Conservation (phyloP, 176 grass and related monocot genomes). For the Cenchrus purpureus region DNA sequence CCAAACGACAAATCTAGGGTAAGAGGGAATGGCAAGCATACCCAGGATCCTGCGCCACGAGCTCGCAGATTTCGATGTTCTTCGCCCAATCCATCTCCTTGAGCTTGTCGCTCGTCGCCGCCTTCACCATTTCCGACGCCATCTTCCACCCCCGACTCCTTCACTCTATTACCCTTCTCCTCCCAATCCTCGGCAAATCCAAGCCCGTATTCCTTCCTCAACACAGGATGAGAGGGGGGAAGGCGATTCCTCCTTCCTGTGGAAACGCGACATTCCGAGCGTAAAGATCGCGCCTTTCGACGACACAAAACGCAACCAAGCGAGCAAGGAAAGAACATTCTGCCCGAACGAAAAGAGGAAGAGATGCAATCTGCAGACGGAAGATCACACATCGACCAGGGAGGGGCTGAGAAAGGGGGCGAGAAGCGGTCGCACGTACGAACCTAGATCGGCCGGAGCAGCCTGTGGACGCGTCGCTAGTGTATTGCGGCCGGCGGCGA, state of each 20-base stretch:
- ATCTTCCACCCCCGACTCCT: conserved; percentile 38
- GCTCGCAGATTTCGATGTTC: conserved; percentile 99
- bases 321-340: conserved; percentile 37
- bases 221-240: background rate
- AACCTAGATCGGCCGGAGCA: conserved; percentile 30
- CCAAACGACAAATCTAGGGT: background rate
- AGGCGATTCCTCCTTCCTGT: background rate
- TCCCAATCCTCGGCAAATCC: conserved; percentile 22
- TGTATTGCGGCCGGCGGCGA: background rate
- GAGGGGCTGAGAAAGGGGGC: background rate
- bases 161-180: background rate
- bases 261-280: background rate
- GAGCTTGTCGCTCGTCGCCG: conserved; percentile 84
- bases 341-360: background rate
- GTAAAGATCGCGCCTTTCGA: conserved; percentile 1
- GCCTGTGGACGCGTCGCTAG: conserved; percentile 15
- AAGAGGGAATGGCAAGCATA: conserved; percentile 38
- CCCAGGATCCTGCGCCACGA: conserved; percentile 79
- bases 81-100: conserved; percentile 94
- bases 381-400: conserved; percentile 29
- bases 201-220: conserved; percentile 23
- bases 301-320: background rate
- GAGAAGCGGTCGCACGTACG: background rate
- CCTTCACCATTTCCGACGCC: conserved; percentile 87
- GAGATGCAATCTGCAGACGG: conserved; percentile 30